Evolutionary conservation across 768 basidiomycete species (phyloP), one percentile per base, ranked within the genome.

Genomic region (Mycena vulgaris): DNA sequence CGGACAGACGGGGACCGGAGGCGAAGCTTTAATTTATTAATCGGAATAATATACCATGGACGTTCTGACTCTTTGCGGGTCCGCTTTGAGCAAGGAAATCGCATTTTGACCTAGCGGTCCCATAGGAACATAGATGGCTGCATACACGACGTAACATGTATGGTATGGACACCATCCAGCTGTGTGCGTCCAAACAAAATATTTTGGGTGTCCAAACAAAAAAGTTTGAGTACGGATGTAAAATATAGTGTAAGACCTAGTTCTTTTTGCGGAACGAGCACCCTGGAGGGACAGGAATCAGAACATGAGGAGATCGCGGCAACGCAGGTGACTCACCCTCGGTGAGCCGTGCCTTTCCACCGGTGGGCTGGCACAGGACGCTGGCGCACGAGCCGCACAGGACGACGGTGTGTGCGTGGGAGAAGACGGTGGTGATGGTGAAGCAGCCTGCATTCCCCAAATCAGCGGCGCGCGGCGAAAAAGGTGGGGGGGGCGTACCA

Each of bases 251-350:
- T 70, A 69, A 57, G 71, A 74, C 68, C 80, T 88, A 95, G 87
- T 92, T 93, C 90, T 98, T 99, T 89, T 93, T 91, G 84, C 97
- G 95, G 93, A 96, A 98, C 71, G 97, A 98, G 85, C 93, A 97
- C 73, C 97, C 96, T 97, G 80, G 39, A 56, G 52, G 53, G n/a
- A 42, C 37, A 61, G 55, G 68, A 70, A 56, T 65, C 11, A 56
- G 21, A 30, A 3, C 23, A 33, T 16, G 53, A 42, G 25, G 57
- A 62, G 40, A 53, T n/a, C n/a, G n/a, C n/a, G n/a, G n/a, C n/a
- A 58, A 56, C 61, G 19, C 8, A 39, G 9, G 59, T 25, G 47
- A 83, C 93, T 76, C 80, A 98, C 97, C 98, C 87, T 99, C 98
- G 64, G 97, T 98, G 84, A 99, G 85, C 80, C 96, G 92, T 75